Conservation (phyloP, 768 basidiomycete genomes). For the Lyophyllum semitale region DNA sequence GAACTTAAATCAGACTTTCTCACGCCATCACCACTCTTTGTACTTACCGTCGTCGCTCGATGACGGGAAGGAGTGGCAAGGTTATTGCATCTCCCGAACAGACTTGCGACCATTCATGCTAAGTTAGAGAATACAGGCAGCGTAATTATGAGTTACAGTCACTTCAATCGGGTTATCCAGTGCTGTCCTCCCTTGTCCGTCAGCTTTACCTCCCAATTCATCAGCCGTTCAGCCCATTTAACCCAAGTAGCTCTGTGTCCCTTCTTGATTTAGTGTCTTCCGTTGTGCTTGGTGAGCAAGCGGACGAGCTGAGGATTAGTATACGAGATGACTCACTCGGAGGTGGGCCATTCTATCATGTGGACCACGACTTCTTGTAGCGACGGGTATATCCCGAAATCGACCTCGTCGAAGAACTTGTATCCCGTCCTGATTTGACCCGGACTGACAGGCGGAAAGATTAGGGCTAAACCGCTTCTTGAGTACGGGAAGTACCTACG, state of each 20-base stretch:
- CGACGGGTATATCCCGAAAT: slow-evolving; percentile 1
- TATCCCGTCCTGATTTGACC: slow-evolving; percentile 1
- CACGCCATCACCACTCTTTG: too few species aligned
- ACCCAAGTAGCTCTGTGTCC: neutral
- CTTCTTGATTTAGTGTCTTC: neutral
- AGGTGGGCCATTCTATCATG: slow-evolving; percentile 5
- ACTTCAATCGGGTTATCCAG: slow-evolving; percentile 1
- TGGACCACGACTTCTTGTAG: slow-evolving; percentile 1
- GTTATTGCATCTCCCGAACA: too few species aligned
- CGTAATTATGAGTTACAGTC: too few species aligned
- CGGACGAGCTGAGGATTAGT: too few species aligned
- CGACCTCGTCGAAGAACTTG: slow-evolving; percentile 3
- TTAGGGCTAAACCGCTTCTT: too few species aligned
- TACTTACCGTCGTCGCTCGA: too few species aligned
- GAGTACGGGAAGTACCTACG: neutral
- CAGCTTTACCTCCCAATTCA: slow-evolving; percentile 6
- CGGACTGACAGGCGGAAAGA: neutral
- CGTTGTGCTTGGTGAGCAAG: neutral
- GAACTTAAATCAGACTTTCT: too few species aligned
- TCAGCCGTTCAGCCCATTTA: neutral
- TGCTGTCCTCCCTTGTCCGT: neutral
- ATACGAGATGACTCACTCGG: neutral
- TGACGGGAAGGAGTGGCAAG: too few species aligned
- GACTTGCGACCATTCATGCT: too few species aligned
- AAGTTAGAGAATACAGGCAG: too few species aligned